Evolutionary conservation across 78 protist species (phyloP).

Genomic region (Dictyostelium firmibasis): DNA sequence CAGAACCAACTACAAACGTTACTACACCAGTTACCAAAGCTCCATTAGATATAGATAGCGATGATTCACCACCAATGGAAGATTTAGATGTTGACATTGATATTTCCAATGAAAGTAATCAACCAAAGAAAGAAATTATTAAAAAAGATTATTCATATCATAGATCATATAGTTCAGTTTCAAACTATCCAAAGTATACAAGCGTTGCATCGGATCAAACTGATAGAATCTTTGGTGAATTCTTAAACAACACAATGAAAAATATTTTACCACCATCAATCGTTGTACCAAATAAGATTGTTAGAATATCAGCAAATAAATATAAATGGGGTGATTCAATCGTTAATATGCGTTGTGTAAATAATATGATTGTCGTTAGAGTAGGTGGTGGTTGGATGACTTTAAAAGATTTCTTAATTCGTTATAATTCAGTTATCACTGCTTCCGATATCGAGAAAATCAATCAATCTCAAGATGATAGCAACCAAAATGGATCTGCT

Average conservation of each 20-base stretch:
- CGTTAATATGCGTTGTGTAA: constrained; percentile 65
- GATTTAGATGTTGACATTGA: constrained; percentile 69
- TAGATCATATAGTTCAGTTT: constrained; percentile 18
- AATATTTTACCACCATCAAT: constrained; percentile 61
- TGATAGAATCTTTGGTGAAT: constrained; percentile 46
- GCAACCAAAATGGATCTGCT: not conserved
- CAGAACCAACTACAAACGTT: constrained; percentile 1
- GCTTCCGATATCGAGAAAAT: constrained; percentile 51
- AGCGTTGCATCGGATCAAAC: constrained; percentile 7
- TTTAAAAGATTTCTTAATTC: constrained; percentile 42
- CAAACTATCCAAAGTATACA: constrained; percentile 42
- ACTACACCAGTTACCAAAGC: not conserved
- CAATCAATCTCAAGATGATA: not conserved
- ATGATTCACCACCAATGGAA: not conserved
- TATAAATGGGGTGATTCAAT: constrained; percentile 76
- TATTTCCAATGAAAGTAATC: not conserved
- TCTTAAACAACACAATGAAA: constrained; percentile 61
- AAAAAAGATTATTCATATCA: constrained; percentile 59
- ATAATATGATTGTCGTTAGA: constrained; percentile 61
- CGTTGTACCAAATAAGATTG: constrained; percentile 31
- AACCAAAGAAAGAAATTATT: not conserved
- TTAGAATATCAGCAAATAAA: constrained; percentile 50
- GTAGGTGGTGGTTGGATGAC: constrained; percentile 82
- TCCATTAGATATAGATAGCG: too few species aligned
- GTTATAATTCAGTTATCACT: constrained; percentile 48